These are phyloP conservation scores for Exutisphaerella laricina DNA, from an alignment of 2,329 filamentous ascomycete species.

Conservation along the genomic window DNA sequence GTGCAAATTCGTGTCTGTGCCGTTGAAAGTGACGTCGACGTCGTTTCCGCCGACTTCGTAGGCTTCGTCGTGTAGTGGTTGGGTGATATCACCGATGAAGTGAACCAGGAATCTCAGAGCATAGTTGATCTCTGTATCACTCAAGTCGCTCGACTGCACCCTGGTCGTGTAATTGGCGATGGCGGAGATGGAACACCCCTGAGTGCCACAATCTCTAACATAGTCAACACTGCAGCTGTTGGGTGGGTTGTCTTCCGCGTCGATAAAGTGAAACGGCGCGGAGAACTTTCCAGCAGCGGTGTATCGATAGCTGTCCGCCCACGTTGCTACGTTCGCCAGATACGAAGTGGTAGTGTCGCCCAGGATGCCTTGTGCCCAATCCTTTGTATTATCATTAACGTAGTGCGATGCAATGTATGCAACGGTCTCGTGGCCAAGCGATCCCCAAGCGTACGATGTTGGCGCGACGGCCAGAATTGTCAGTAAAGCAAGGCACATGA, in stretches of 20 bases:
- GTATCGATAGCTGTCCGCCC: constrained; percentile 49
- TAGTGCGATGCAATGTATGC: constrained; percentile 51
- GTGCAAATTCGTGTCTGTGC: constrained; percentile 39
- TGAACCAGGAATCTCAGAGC: constrained; percentile 48
- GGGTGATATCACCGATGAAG: constrained; percentile 60
- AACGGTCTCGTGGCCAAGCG: constrained; percentile 50
- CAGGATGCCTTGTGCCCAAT: constrained; percentile 43
- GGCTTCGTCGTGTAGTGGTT: constrained; percentile 59
- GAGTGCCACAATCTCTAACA: constrained; percentile 46
- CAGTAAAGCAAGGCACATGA: neutral
- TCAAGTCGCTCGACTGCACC: constrained; percentile 31
- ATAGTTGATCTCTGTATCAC: constrained; percentile 30
- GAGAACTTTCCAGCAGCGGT: constrained; percentile 46
- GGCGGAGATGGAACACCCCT: constrained; percentile 49
- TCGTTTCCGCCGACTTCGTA: constrained; percentile 41
- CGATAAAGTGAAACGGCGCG: constrained; percentile 48
- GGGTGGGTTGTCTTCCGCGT: constrained; percentile 46
- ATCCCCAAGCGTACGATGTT: constrained; percentile 44
- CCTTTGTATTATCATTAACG: constrained; percentile 39
- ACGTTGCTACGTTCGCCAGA: constrained; percentile 49
- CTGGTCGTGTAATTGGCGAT: constrained; percentile 49
- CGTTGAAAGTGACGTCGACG: constrained; percentile 42
- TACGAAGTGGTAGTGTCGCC: constrained; percentile 41
- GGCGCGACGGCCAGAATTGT: neutral
- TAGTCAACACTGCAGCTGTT: constrained; percentile 45